Base-by-base conservation (phyloP, 345 rosid species). In the Orychophragmus violaceus region DNA sequence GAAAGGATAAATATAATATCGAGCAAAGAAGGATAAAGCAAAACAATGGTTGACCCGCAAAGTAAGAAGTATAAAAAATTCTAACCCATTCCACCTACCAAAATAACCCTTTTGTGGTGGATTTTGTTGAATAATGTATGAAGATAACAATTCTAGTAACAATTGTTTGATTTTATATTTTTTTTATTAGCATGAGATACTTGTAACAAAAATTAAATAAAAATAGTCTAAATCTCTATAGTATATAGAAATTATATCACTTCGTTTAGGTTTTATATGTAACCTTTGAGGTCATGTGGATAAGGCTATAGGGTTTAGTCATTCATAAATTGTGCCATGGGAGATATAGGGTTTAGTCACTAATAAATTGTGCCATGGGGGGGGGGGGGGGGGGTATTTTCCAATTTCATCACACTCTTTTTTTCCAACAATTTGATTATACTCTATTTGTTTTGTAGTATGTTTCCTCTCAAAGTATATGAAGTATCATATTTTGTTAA, bases 41-140 rank as follows among this genome's bases (percentile, higher is more conserved):
- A 59, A 61, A 52, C 59, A 25, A 18, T 2, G 3, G 41, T 52
- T 53, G 69, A 70, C 69, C 6, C 55, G 49, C 36, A 42, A n/a
- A 53, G 55, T 52, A 24, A 27, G 7, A 30, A 23, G 3, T 14
- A 50, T 3, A 4, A 23, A 2, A 28, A 8, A 7, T 0, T 27
- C n/a, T 18, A 0, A 1, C 9, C 17, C n/a, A 10, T 2, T 28
- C 29, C 27, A 51, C 62, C 44, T 28, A 28, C 45, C 27, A 51
- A 29, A 50, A 30, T 9, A 59, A 36, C 9, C 35, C 25, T 30
- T 25, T 51, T 19, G 19, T 27, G 30, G n/a, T 21, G 5, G 39
- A 48, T 46, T 41, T 58, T 11, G 17, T 3, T 58, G 7, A 57
- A 56, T 11, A 22, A 3, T 2, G 46, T 14, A 22, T 30, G 16